A percentile compares a stretch with the other conserved stretches of the same genome.
phyloP scores from a whole-genome alignment of 2,329 filamentous ascomycete species.

The Pseudonectria buxi region DNA sequence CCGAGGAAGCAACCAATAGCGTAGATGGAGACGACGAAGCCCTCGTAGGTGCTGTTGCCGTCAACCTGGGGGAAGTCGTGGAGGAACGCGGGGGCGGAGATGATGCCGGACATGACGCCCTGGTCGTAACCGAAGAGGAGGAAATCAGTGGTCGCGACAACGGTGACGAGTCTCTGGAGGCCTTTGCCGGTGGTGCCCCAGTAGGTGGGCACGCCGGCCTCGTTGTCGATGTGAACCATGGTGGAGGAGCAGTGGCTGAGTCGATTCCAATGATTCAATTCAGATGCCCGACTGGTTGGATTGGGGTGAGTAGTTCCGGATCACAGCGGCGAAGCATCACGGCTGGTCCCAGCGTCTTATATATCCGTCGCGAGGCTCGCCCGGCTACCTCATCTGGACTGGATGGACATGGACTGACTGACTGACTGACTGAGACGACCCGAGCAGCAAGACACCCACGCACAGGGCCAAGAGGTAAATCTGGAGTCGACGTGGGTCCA shows the following conservation, averaged over 20 bases:
- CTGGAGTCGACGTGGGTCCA: too few species aligned
- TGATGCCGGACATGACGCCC: conserved; percentile 48
- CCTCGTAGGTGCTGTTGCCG: conserved; percentile 38
- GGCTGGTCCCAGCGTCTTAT: too few species aligned
- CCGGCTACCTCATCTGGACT: too few species aligned
- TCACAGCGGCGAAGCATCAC: too few species aligned
- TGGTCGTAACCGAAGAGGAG: conserved; percentile 54
- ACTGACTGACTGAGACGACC: too few species aligned
- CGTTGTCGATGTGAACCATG: conserved; percentile 15
- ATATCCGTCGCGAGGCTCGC: too few species aligned
- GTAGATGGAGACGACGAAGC: conserved; percentile 43
- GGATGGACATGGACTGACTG: too few species aligned
- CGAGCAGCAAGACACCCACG: too few species aligned
- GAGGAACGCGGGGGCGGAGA: conserved; percentile 43
- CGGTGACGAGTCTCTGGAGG: conserved; percentile 37
- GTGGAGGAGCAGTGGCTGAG: not conserved
- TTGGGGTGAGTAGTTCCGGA: too few species aligned
- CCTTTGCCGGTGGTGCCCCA: conserved; percentile 13
- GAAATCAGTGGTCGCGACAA: conserved; percentile 59
- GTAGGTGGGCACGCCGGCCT: conserved; percentile 10
- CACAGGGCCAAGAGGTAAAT: too few species aligned
- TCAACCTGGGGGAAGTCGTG: conserved; percentile 37
- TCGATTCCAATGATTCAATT: too few species aligned
- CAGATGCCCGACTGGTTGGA: too few species aligned
- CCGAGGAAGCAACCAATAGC: conserved; percentile 47